phyloP scores from a whole-genome alignment of 148 eudicot genomes.

The Cornus suecica region DNA sequence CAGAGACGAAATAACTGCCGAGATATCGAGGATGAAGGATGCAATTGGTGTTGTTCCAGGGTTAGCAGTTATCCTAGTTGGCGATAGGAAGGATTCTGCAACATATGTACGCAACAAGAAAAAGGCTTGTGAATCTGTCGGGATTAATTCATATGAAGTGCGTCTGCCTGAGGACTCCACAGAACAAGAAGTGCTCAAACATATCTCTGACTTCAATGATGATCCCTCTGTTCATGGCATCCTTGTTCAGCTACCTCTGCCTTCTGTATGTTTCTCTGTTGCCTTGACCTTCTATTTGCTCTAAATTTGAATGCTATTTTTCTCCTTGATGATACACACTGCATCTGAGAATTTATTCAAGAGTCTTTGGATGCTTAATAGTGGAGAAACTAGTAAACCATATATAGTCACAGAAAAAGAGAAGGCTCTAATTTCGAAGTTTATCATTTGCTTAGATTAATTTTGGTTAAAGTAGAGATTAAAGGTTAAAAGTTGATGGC shows the following conservation, averaged over 20 bases:
- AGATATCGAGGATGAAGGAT: constrained; percentile 76
- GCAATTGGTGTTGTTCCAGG: constrained; percentile 79
- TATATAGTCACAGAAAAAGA: neutral
- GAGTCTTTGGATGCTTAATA: neutral
- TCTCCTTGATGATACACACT: neutral
- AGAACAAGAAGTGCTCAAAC: constrained; percentile 71
- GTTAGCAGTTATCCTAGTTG: constrained; percentile 88
- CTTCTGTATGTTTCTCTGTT: constrained; percentile 77
- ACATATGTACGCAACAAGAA: constrained; percentile 90
- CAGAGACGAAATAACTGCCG: constrained; percentile 71
- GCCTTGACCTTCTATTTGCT: constrained; percentile 78
- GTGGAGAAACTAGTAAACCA: neutral
- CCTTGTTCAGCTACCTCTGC: constrained; percentile 91
- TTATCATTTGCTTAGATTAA: neutral
- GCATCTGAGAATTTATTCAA: neutral
- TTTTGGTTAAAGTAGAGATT: neutral
- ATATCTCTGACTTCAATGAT: constrained; percentile 68
- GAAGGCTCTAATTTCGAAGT: neutral
- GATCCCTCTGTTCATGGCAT: constrained; percentile 85
- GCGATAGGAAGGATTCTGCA: constrained; percentile 90
- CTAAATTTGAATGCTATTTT: constrained; percentile 1
- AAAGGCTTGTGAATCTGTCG: constrained; percentile 79
- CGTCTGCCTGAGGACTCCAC: constrained; percentile 62
- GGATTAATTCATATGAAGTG: constrained; percentile 81
- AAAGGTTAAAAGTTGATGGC: too few species aligned